Percentiles rank a stretch among this genome's conserved stretches.
Evolutionary conservation across 441 rosid species (phyloP).

Genomic region (Biscutella laevigata): DNA sequence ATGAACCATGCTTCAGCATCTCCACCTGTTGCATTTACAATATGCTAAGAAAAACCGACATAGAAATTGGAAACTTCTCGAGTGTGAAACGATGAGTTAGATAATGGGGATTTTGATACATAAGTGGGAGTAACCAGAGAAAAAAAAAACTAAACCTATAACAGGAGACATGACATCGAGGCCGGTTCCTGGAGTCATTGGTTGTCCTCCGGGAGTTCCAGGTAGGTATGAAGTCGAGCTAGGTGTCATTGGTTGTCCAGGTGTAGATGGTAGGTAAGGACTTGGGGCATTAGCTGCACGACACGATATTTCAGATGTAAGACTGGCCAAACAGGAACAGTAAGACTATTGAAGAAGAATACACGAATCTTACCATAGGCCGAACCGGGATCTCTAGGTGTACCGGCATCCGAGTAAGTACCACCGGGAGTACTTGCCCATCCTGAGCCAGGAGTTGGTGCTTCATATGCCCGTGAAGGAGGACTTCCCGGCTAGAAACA

Average conservation of each 20-base stretch:
- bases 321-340: background rate
- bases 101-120: background rate
- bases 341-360: background rate
- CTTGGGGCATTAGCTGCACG: conserved; percentile 82
- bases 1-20: no score
- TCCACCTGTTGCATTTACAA: conserved; percentile 49
- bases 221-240: conserved; percentile 72
- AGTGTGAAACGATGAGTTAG: background rate
- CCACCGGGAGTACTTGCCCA: conserved; percentile 95
- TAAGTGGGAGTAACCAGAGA: background rate
- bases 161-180: conserved; percentile 92
- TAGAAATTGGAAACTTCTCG: background rate
- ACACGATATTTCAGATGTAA: conserved; percentile 14
- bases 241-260: conserved; percentile 96
- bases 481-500: conserved; percentile 82
- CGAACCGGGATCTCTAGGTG: conserved; percentile 78
- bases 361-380: conserved; percentile 47
- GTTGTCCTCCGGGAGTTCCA: conserved; percentile 98
- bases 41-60: background rate
- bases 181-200: conserved; percentile 98
- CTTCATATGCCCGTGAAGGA: conserved; percentile 77
- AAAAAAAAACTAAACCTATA: conserved; percentile 37
- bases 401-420: conserved; percentile 83
- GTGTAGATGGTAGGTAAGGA: conserved; percentile 88
- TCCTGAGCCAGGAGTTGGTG: conserved; percentile 95